A percentile compares a stretch with the other conserved stretches of the same genome.
phyloP scores from a whole-genome alignment of 345 rosid species.

The Populus euphratica region DNA sequence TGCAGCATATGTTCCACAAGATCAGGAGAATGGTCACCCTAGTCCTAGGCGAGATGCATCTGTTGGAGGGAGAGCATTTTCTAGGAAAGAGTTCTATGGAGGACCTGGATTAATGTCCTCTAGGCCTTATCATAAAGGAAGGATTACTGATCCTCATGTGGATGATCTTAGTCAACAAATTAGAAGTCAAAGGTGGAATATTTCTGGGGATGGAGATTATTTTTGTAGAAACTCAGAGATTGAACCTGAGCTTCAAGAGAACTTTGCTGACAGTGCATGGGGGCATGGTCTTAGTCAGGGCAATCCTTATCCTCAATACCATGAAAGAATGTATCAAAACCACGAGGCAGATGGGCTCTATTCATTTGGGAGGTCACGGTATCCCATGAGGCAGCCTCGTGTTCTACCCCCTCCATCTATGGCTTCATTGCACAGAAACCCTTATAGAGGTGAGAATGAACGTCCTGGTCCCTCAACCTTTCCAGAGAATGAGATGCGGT shows the following conservation, averaged over 20 bases:
- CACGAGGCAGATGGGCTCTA: slow-evolving; percentile 62
- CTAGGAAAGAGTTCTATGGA: slow-evolving; percentile 61
- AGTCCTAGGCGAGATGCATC: slow-evolving; percentile 53
- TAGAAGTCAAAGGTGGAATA: slow-evolving; percentile 69
- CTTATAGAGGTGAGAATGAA: slow-evolving; percentile 52
- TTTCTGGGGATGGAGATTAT: slow-evolving; percentile 61
- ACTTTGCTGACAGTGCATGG: slow-evolving; percentile 64
- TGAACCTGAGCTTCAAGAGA: slow-evolving; percentile 68
- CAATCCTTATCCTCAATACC: slow-evolving; percentile 51
- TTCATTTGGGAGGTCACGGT: slow-evolving; percentile 74
- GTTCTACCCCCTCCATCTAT: slow-evolving; percentile 83
- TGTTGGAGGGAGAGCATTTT: slow-evolving; percentile 42
- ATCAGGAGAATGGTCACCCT: slow-evolving; percentile 47
- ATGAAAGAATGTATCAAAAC: slow-evolving; percentile 57
- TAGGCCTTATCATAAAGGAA: slow-evolving; percentile 49
- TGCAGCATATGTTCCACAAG: slow-evolving; percentile 43
- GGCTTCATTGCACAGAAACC: slow-evolving; percentile 51
- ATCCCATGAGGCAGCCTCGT: slow-evolving; percentile 86
- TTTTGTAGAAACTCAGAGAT: slow-evolving; percentile 55
- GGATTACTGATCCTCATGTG: slow-evolving; percentile 47
- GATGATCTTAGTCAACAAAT: slow-evolving; percentile 47
- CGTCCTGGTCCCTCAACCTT: slow-evolving; percentile 55
- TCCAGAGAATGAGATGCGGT: slow-evolving; percentile 38
- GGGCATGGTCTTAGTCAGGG: slow-evolving; percentile 48
- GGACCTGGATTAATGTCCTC: slow-evolving; percentile 48